A percentile compares a stretch with the other conserved stretches of the same genome.
These are phyloP conservation scores for Linanthus parryae DNA, from an alignment of 148 eudicot genomes.

Conservation along the genomic window DNA sequence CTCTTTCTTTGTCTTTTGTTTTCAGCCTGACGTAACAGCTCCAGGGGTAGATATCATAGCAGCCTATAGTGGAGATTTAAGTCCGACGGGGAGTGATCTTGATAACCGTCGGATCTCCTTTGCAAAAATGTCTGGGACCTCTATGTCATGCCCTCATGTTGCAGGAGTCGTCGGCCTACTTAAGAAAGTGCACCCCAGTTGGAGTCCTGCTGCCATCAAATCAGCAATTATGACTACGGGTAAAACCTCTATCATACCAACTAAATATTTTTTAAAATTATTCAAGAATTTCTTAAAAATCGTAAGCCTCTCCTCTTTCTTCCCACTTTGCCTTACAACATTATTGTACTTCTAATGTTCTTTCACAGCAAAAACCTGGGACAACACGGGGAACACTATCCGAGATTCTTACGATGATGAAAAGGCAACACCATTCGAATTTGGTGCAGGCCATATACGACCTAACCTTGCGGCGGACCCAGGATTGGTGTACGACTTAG, in stretches of 20 bases:
- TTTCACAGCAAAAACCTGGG: slow-evolving; percentile 44
- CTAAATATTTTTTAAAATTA: background rate
- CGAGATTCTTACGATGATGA: slow-evolving; percentile 6
- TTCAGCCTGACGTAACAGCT: slow-evolving; percentile 74
- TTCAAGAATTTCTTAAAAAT: background rate
- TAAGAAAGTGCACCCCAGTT: slow-evolving; percentile 41
- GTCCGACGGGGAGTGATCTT: slow-evolving; percentile 19
- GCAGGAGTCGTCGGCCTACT: too few species aligned
- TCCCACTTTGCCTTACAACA: background rate
- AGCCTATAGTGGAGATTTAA: slow-evolving; percentile 33
- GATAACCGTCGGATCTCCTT: slow-evolving; percentile 33
- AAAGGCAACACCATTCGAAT: slow-evolving; percentile 32
- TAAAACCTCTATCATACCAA: background rate
- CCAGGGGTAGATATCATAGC: slow-evolving; percentile 74
- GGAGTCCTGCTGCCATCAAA: slow-evolving; percentile 79
- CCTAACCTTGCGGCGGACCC: slow-evolving; percentile 58
- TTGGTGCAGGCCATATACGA: slow-evolving; percentile 58
- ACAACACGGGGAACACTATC: slow-evolving; percentile 39
- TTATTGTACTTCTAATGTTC: background rate
- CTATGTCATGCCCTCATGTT: slow-evolving; percentile 77
- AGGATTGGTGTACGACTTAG: too few species aligned
- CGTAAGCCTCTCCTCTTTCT: background rate
- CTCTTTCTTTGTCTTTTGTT: background rate
- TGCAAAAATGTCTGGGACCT: slow-evolving; percentile 43
- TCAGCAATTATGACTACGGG: slow-evolving; percentile 80